A percentile compares a stretch with the other conserved stretches of the same genome.
Conservation (phyloP, 495 filamentous ascomycete species). For the Apodospora peruviana region DNA sequence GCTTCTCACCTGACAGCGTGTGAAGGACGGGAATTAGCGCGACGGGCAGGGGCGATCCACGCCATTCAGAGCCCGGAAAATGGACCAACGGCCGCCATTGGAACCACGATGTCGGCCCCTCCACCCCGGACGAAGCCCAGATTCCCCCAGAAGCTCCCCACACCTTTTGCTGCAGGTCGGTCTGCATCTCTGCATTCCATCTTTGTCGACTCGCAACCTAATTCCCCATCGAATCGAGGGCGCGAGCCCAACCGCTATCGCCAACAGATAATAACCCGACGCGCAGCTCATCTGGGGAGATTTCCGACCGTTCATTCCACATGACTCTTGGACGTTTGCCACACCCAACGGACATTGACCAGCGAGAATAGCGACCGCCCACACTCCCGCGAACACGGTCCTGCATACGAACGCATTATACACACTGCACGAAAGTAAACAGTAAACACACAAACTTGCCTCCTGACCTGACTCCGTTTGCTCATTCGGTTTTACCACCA, state of each 20-base stretch:
- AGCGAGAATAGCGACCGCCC: background rate
- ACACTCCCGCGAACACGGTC: background rate
- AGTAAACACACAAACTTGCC: conserved; percentile 14
- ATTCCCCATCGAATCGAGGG: conserved; percentile 23
- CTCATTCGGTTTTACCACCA: background rate
- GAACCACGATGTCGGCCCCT: conserved; percentile 20
- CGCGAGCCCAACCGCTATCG: conserved; percentile 17
- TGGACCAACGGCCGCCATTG: conserved; percentile 15
- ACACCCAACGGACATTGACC: background rate
- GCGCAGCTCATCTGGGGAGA: conserved; percentile 12
- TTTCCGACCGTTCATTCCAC: background rate
- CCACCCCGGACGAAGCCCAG: conserved; percentile 8
- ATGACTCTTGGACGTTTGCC: background rate
- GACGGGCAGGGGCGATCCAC: conserved; percentile 9
- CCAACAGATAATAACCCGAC: conserved; percentile 23
- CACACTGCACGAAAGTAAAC: too few relatives aligned
- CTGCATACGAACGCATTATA: too few relatives aligned
- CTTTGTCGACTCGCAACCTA: conserved; percentile 10
- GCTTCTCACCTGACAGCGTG: conserved; percentile 28
- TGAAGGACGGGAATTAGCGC: conserved; percentile 17
- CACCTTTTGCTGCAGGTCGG: conserved; percentile 14
- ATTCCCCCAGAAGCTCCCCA: conserved; percentile 1
- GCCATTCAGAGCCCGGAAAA: conserved; percentile 6
- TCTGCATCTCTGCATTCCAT: conserved; percentile 13
- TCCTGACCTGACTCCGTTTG: background rate